Conservation (phyloP, 495 filamentous ascomycete genomes). For the Neurospora intermedia region DNA sequence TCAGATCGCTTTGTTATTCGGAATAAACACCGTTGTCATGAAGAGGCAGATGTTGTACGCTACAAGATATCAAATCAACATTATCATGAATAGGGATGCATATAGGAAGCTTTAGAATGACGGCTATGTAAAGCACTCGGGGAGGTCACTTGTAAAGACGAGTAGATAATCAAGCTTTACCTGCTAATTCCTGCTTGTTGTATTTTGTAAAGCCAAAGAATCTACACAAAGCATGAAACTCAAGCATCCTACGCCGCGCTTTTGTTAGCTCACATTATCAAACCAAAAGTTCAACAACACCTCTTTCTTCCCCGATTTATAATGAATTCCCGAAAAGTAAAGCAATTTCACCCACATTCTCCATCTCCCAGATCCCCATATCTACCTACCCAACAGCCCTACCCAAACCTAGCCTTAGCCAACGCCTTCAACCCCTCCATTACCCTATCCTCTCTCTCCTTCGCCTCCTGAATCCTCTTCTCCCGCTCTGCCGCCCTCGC, state of each 20-base stretch:
- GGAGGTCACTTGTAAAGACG: not conserved
- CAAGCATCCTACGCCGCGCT: not conserved
- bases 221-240: not conserved
- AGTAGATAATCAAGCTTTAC: no score
- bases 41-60: not conserved
- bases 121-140: not conserved
- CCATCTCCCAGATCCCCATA: not conserved
- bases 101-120: not conserved
- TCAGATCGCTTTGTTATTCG: not conserved
- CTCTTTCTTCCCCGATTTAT: not conserved
- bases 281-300: no score
- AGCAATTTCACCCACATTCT: not conserved
- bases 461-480: slow-evolving; percentile 44
- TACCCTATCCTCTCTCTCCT: slow-evolving; percentile 52
- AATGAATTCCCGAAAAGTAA: not conserved
- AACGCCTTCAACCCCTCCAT: slow-evolving; percentile 55
- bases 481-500: slow-evolving; percentile 53
- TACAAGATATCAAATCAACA: not conserved
- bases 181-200: not conserved
- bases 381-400: not conserved
- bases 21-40: not conserved
- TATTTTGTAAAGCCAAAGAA: not conserved
- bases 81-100: not conserved
- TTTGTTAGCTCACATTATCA: no score
- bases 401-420: slow-evolving; percentile 49